Conservation (phyloP, 352 stramenopile species). For the Pythium volutum region DNA sequence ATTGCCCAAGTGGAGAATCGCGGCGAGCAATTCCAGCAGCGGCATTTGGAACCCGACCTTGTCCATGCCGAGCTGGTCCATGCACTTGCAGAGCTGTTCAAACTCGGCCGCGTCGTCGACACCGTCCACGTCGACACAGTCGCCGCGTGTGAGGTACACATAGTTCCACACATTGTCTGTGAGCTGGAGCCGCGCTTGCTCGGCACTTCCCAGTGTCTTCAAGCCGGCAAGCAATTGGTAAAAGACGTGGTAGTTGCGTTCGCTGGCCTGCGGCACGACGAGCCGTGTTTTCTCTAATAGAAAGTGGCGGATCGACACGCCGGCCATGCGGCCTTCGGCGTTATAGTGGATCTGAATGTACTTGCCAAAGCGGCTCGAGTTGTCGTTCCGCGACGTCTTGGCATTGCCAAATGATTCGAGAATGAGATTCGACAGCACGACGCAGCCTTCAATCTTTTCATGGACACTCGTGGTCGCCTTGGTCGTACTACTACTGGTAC, state of each 20-base stretch:
- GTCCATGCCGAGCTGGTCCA: conserved; percentile 70
- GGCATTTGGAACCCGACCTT: conserved; percentile 53
- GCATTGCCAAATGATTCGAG: conserved; percentile 86
- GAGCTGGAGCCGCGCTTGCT: conserved; percentile 23
- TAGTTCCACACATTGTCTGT: conserved; percentile 58
- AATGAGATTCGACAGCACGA: conserved; percentile 80
- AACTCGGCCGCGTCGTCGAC: conserved; percentile 75
- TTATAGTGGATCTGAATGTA: conserved; percentile 89
- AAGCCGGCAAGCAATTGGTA: conserved; percentile 69
- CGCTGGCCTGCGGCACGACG: conserved; percentile 58
- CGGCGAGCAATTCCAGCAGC: conserved; percentile 72
- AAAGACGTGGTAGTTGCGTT: conserved; percentile 86
- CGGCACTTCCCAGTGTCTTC: conserved; percentile 23
- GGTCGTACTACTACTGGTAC: conserved; percentile 5
- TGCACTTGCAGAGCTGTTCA: conserved; percentile 55
- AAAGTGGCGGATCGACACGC: conserved; percentile 78
- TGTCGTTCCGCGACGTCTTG: conserved; percentile 86
- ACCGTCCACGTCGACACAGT: conserved; percentile 73
- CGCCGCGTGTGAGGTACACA: conserved; percentile 62
- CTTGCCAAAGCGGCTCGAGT: conserved; percentile 90
- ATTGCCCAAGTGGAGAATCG: conserved; percentile 71
- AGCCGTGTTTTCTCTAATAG: conserved; percentile 78
- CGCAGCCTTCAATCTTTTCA: conserved; percentile 79
- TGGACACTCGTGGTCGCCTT: conserved; percentile 34
- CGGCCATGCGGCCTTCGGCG: conserved; percentile 61